Conservation (phyloP, 306 rosid genomes). For the Lathyrus sativus region DNA sequence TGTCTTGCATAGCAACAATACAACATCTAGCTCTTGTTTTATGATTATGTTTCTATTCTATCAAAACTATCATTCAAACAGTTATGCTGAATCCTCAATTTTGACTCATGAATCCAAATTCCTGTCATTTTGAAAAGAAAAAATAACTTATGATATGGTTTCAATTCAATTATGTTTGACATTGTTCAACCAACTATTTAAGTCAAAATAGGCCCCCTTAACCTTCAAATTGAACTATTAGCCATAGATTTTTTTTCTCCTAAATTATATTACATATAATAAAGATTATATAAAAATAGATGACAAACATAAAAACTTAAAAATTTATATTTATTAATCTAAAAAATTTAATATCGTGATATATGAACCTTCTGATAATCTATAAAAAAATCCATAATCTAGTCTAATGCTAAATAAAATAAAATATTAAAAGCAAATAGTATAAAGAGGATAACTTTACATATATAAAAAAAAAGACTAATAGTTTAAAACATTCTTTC, state of each 20-base stretch:
- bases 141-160: conserved; percentile 43
- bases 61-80: conserved; percentile 55
- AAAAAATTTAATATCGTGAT: too few species aligned
- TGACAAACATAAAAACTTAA: too few species aligned
- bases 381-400: too few species aligned
- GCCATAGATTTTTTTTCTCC: not conserved
- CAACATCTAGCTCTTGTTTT: conserved; percentile 48
- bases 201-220: conserved; percentile 39
- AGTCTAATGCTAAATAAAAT: too few species aligned
- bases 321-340: too few species aligned
- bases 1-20: conserved; percentile 56
- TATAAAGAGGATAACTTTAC: conserved; percentile 25
- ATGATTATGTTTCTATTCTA: conserved; percentile 72
- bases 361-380: too few species aligned
- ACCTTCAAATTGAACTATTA: conserved; percentile 24
- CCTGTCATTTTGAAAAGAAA: conserved; percentile 31
- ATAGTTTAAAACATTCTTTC: not conserved
- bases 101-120: conserved; percentile 52
- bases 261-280: too few species aligned
- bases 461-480: conserved; percentile 4
- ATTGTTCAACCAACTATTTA: conserved; percentile 36
- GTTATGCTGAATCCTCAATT: conserved; percentile 49
- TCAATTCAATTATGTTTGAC: conserved; percentile 41
- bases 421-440: not conserved
- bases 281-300: too few species aligned